A percentile compares a stretch with the other conserved stretches of the same genome.
Conservation (phyloP, 345 rosid species). For the Syzygium aqueum region DNA sequence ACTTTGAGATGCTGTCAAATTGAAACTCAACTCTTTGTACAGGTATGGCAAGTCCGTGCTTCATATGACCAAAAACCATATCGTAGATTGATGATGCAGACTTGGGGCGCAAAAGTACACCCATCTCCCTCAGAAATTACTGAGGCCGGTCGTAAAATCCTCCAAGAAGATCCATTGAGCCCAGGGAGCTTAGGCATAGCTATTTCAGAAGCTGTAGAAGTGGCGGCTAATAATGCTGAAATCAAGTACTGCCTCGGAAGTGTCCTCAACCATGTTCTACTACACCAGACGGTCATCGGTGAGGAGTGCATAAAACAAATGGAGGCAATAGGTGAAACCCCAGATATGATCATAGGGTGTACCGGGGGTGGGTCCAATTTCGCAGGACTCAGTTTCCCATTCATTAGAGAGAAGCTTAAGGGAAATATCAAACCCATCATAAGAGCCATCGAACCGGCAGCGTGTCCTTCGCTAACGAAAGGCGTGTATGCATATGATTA, state of each 20-base stretch:
- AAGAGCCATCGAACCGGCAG: conserved; percentile 81
- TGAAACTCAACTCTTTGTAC: background rate
- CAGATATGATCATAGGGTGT: conserved; percentile 87
- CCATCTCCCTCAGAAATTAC: conserved; percentile 79
- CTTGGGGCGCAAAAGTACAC: conserved; percentile 96
- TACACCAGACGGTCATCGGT: conserved; percentile 90
- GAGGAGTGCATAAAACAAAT: conserved; percentile 85
- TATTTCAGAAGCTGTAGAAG: conserved; percentile 93
- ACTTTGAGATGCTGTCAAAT: background rate
- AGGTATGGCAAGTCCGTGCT: conserved; percentile 99
- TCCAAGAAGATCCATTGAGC: conserved; percentile 50
- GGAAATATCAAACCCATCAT: conserved; percentile 79
- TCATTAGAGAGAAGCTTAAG: conserved; percentile 76
- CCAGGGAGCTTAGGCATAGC: conserved; percentile 97
- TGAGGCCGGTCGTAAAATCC: conserved; percentile 62
- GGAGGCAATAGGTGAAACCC: conserved; percentile 75
- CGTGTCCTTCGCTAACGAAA: conserved; percentile 85
- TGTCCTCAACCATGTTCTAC: conserved; percentile 83
- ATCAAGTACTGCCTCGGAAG: conserved; percentile 91
- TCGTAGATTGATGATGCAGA: conserved; percentile 92
- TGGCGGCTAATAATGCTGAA: conserved; percentile 59
- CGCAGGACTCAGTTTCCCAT: conserved; percentile 89
- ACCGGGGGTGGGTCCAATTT: conserved; percentile 96
- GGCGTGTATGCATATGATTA: conserved; percentile 87
- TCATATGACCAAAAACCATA: conserved; percentile 92